Evolutionary conservation across 1,284 basidiomycete genomes (phyloP).

Genomic region (Marasmius tenuissimus): DNA sequence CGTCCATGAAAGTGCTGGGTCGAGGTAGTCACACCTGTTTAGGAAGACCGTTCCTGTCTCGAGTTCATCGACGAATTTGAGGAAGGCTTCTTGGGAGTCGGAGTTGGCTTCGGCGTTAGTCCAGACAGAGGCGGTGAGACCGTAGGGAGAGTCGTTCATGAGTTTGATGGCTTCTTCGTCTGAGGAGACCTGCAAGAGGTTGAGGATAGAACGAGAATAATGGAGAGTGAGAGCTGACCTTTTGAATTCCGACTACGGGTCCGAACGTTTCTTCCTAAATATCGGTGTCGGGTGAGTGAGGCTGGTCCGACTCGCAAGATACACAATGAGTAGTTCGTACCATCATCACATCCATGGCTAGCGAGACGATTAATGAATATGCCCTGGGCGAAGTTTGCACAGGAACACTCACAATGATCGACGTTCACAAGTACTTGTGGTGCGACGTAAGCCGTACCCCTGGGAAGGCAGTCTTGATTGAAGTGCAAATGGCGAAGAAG

Average conservation of each 20-base stretch:
- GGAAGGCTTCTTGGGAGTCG: slow-evolving; percentile 68
- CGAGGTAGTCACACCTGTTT: slow-evolving; percentile 87
- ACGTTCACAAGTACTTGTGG: slow-evolving; percentile 90
- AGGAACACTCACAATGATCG: slow-evolving; percentile 67
- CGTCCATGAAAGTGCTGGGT: slow-evolving; percentile 92
- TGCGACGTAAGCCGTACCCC: slow-evolving; percentile 82
- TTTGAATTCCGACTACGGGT: slow-evolving; percentile 89
- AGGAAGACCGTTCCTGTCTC: slow-evolving; percentile 92
- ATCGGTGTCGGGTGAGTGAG: not conserved
- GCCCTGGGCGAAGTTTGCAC: not conserved
- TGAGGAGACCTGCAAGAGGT: slow-evolving; percentile 55
- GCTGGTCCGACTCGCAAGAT: not conserved
- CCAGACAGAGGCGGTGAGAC: slow-evolving; percentile 93
- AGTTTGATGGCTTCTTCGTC: slow-evolving; percentile 85
- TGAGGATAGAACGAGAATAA: not conserved
- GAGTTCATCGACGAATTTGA: slow-evolving; percentile 69
- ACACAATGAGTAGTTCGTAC: slow-evolving; percentile 16
- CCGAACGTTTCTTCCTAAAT: slow-evolving; percentile 83
- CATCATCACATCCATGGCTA: slow-evolving; percentile 92
- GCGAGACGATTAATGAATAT: slow-evolving; percentile 2
- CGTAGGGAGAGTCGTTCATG: slow-evolving; percentile 97
- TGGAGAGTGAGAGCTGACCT: slow-evolving; percentile 43
- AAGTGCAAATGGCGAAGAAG: not conserved
- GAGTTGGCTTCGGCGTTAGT: slow-evolving; percentile 66
- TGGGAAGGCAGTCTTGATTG: slow-evolving; percentile 23